phyloP scores from a whole-genome alignment of 2,329 filamentous ascomycete species.

The Samsoniella hepiali region DNA sequence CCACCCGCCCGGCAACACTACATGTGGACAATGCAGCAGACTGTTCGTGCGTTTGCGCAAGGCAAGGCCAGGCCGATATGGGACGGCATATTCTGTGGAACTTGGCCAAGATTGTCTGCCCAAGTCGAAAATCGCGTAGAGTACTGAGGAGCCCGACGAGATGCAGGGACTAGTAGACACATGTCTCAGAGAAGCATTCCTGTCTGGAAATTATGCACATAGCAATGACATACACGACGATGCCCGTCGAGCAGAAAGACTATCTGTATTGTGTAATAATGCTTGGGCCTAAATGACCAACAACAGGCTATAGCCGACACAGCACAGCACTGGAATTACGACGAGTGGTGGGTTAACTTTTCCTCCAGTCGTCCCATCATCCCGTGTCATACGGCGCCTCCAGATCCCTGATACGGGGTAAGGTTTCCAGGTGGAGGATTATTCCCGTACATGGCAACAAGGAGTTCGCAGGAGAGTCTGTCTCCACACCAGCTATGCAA shows the following conservation, averaged over 20 bases:
- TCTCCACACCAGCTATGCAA: neutral
- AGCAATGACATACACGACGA: neutral
- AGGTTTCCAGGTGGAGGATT: no score
- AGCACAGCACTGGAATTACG: no score
- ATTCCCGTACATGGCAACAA: neutral
- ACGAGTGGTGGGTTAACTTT: no score
- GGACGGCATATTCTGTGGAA: neutral
- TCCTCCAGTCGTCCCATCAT: neutral
- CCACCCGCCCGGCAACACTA: neutral
- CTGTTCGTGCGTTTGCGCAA: neutral
- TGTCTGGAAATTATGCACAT: neutral
- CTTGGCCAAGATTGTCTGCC: neutral
- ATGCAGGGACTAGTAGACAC: neutral
- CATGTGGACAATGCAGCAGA: neutral
- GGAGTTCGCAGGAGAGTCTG: neutral
- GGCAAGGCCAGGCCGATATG: neutral
- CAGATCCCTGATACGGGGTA: no score
- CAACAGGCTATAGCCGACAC: no score
- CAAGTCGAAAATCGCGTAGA: neutral
- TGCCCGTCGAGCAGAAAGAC: neutral
- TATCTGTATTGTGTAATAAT: no score
- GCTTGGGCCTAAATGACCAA: no score
- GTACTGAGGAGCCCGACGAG: no score
- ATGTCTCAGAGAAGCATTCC: no score
- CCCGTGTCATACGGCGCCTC: no score